Evolutionary conservation across 2,329 filamentous ascomycete genomes (phyloP), one percentile per base, ranked within the genome.

Genomic region (Ampelomyces quisqualis): DNA sequence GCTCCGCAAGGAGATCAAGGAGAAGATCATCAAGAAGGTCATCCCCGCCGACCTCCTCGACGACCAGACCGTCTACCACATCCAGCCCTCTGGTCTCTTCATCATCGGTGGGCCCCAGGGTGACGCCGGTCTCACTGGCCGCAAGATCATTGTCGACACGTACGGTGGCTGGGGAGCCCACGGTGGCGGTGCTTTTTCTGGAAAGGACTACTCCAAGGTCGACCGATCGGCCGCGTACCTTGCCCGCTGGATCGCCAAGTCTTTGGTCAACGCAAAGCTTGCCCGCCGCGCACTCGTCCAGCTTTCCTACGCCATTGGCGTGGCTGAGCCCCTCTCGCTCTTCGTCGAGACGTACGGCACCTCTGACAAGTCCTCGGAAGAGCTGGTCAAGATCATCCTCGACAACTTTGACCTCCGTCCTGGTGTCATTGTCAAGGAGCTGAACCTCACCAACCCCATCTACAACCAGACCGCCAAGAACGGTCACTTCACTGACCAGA

Each of bases 151-250:
- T 58, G 93, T 98, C 72, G 93, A 98, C 78, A 97, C 93, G 73
- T 98, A 98, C 78, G 93, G 93, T 79, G 93, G 93, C 67, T 97
- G 93, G 93, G 93, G 93, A 78, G 93, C 93, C 64, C 93, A 98
- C 81, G 93, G 93, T 81, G 93, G 93, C 80, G 93, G 93, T 86
- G 93, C 93, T 73, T 98, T 98, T 87, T 97, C 93, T 66, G 93
- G 93, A 68, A 98, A 98, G 86, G 93, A 98, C 75, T 98, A 96
- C 84, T 96, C 90, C 82, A 98, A 98, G 84, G 93, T 98, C 75
- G 93, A 98, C 72, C 88, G 93, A 65, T 97, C 93, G 38, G 93
- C 93, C 58, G 93, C 93, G 68, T 98, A 98, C 78, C 84, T 97
- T 61, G 90, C 82, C 60, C 90, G 93, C 72, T 98, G 93, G 93